Conservation (phyloP, 441 rosid genomes). For the Pelargonium australe region DNA sequence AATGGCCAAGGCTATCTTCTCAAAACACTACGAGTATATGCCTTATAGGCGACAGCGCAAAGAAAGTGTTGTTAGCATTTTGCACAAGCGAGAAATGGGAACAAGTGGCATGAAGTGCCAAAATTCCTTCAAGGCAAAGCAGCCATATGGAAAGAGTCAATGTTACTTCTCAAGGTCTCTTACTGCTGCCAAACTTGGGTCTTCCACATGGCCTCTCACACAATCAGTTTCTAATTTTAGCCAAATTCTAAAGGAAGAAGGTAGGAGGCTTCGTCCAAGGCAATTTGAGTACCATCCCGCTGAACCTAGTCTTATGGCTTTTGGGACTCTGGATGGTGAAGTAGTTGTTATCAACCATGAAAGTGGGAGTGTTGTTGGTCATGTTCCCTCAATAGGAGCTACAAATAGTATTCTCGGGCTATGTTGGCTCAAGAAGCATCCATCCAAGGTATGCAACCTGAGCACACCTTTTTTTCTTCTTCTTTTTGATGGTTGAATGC, state of each 20-base stretch:
- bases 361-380: constrained; percentile 32
- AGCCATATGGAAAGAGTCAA: constrained; percentile 21
- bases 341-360: constrained; percentile 38
- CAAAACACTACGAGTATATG: constrained; percentile 30
- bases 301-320: constrained; percentile 33
- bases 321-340: constrained; percentile 47
- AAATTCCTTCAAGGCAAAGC: constrained; percentile 29
- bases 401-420: constrained; percentile 36
- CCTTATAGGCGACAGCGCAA: constrained; percentile 34
- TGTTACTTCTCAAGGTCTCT: constrained; percentile 36
- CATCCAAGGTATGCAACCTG: constrained; percentile 32
- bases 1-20: constrained; percentile 27
- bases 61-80: constrained; percentile 30
- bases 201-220: constrained; percentile 34
- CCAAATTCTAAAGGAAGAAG: constrained; percentile 26
- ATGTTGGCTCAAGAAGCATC: constrained; percentile 42
- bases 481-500: too few relatives aligned
- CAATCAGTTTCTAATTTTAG: constrained; percentile 27
- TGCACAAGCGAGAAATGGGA: constrained; percentile 38
- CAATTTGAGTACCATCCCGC: constrained; percentile 49
- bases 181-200: constrained; percentile 35
- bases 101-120: constrained; percentile 20
- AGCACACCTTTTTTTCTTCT: not conserved
- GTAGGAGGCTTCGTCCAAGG: constrained; percentile 35
- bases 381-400: constrained; percentile 28